Conservation (phyloP, 2,329 filamentous ascomycete species). For the Furcasterigmium sp. region DNA sequence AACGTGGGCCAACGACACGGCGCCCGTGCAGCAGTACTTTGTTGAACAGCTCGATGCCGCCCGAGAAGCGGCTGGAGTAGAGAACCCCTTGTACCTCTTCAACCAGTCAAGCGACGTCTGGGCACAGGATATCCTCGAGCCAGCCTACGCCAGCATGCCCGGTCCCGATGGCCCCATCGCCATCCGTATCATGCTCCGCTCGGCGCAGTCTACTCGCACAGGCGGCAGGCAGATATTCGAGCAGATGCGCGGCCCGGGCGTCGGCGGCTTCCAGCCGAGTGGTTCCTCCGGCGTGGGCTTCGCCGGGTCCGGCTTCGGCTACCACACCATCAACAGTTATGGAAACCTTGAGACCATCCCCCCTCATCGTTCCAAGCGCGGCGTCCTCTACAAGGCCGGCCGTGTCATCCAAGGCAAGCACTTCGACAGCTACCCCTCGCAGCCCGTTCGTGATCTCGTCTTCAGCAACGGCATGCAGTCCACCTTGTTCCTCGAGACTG, state of each 20-base stretch:
- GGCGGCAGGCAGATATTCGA: slow-evolving; percentile 26
- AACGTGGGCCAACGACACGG: slow-evolving; percentile 4
- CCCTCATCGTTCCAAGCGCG: slow-evolving; percentile 14
- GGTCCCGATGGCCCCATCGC: slow-evolving; percentile 24
- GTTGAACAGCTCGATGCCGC: slow-evolving; percentile 11
- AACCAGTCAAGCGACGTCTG: slow-evolving; percentile 23
- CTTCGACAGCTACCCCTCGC: no score
- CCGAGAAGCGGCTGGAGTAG: slow-evolving; percentile 9
- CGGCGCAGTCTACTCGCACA: slow-evolving; percentile 18
- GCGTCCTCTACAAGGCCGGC: neutral
- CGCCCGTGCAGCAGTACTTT: slow-evolving; percentile 12
- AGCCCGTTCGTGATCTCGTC: slow-evolving; percentile 20
- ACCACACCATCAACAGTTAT: slow-evolving; percentile 23
- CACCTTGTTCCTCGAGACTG: slow-evolving; percentile 24
- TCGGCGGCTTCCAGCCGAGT: slow-evolving; percentile 24
- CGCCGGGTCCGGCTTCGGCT: slow-evolving; percentile 14
- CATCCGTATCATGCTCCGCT: slow-evolving; percentile 26
- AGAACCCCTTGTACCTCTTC: slow-evolving; percentile 15
- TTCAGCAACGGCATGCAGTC: slow-evolving; percentile 26
- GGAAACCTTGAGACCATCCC: slow-evolving; percentile 34
- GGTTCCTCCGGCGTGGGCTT: neutral
- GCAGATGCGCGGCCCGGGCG: slow-evolving; percentile 19
- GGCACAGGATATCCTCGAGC: slow-evolving; percentile 33
- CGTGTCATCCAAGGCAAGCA: neutral
- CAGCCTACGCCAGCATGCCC: slow-evolving; percentile 31